Evolutionary conservation across 108 stramenopile species (phyloP), one percentile per base, ranked within the genome.

Genomic region (Chaetoceros tenuissimus): DNA sequence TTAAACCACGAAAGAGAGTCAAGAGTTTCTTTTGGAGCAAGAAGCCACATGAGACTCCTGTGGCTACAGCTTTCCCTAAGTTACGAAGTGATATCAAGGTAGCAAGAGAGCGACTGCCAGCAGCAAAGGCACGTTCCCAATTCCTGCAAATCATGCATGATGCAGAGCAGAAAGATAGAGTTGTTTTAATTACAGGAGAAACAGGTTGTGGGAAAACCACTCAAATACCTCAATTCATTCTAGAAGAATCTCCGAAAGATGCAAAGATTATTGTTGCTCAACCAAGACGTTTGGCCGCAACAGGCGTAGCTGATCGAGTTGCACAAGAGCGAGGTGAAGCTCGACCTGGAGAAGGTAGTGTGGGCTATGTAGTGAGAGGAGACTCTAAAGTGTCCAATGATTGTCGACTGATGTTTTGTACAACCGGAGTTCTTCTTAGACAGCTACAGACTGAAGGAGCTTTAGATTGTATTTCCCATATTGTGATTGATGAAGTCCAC

Each of bases 401-500:
- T 43, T 96, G 94, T 20, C 68, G 95, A 16, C 69, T 96, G 17
- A 58, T 99, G 43, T 97, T 97, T 66, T 96, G 96, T 62, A 98
- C 98, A 3, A 97, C 96, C 17, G 98, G 98, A 20, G 77, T 99
- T 28, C 71, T 99, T n/a, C 82, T 99, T 5, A 89, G 96, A 3
- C 94, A 96, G 44, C 76, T 99, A 3, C 95, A 95, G 59, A 66
- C 73, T 31, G 82, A 93, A 24, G 69, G 62, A 17, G 85, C 78
- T 2, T 71, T 97, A 20, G 72, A 84, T 28, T 74, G 71, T 27
- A 73, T 99, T 24, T 82, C 93, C 13, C 96, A 97, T 63, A 65
- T 98, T 54, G 75, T 98, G 21, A 81, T 99, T 21, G 98, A 99
- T 59, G 98, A 99, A 68, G 95, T 97, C 30, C 96, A 98, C 60